Evolutionary conservation across 306 rosid species (phyloP).

Genomic region (Psophocarpus tetragonolobus): DNA sequence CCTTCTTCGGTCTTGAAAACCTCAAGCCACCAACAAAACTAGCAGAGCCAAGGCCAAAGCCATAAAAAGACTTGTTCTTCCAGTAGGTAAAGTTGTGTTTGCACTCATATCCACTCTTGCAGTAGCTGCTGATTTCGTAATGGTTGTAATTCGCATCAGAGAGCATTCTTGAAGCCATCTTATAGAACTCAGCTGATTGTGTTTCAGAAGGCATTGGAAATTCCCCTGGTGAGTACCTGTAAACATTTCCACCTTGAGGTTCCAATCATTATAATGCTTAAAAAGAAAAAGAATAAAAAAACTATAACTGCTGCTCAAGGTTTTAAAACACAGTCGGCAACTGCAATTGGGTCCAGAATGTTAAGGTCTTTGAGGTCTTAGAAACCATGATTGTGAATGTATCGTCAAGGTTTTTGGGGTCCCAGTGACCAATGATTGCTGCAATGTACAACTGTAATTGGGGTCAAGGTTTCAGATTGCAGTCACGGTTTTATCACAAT

Average conservation of each 20-base stretch:
- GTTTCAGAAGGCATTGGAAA: conserved; percentile 89
- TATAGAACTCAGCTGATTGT: conserved; percentile 76
- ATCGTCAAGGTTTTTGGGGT: not conserved
- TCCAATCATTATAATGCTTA: conserved; percentile 21
- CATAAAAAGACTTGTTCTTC: conserved; percentile 89
- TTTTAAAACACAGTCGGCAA: not conserved
- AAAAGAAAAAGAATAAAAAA: not conserved
- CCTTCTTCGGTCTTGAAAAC: conserved; percentile 76
- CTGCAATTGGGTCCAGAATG: too few species aligned
- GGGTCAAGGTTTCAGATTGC: not conserved
- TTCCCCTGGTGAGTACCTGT: conserved; percentile 86
- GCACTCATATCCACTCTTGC: conserved; percentile 79
- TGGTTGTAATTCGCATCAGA: conserved; percentile 62
- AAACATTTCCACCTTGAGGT: conserved; percentile 31
- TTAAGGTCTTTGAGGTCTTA: not conserved
- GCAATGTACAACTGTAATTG: too few species aligned
- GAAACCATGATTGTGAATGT: not conserved
- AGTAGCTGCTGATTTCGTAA: conserved; percentile 94
- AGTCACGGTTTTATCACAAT: not conserved
- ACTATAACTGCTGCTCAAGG: not conserved
- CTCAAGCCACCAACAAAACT: conserved; percentile 76
- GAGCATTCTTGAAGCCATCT: conserved; percentile 77
- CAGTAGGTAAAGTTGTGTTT: conserved; percentile 85
- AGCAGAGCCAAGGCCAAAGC: conserved; percentile 87
- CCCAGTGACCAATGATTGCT: too few species aligned